Conservation (phyloP, 306 rosid species). For the Fagus crenata region DNA sequence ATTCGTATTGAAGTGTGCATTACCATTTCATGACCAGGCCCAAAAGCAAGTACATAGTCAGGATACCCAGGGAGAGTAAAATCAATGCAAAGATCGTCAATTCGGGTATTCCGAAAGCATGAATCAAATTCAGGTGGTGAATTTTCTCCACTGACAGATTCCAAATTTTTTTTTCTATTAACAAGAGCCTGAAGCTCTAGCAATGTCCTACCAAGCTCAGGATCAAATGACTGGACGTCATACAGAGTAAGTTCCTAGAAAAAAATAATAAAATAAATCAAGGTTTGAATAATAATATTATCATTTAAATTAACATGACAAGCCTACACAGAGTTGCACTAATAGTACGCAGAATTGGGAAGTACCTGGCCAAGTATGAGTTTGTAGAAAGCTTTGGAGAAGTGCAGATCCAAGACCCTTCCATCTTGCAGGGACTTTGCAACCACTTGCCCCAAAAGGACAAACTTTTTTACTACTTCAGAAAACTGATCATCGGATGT, state of each 20-base stretch:
- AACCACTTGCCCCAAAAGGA: constrained; percentile 82
- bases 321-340: constrained; percentile 22
- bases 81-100: constrained; percentile 96
- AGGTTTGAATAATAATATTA: constrained; percentile 16
- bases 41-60: constrained; percentile 62
- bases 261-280: constrained; percentile 20
- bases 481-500: constrained; percentile 49
- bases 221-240: constrained; percentile 84
- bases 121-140: constrained; percentile 36
- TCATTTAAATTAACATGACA: constrained; percentile 24
- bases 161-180: constrained; percentile 45
- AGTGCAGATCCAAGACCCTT: constrained; percentile 87
- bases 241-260: constrained; percentile 72
- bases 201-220: constrained; percentile 73
- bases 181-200: constrained; percentile 85
- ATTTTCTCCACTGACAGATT: constrained; percentile 44
- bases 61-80: constrained; percentile 96
- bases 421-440: constrained; percentile 95
- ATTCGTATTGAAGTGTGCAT: constrained; percentile 20
- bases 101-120: constrained; percentile 54
- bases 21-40: constrained; percentile 57
- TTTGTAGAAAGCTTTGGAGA: constrained; percentile 89
- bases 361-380: constrained; percentile 86
- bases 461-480: constrained; percentile 68
- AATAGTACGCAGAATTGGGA: constrained; percentile 21